A percentile compares a stretch with the other conserved stretches of the same genome.
phyloP scores from a whole-genome alignment of 1,139 yeast genomes.

The Scheffersomyces illinoinensis region DNA sequence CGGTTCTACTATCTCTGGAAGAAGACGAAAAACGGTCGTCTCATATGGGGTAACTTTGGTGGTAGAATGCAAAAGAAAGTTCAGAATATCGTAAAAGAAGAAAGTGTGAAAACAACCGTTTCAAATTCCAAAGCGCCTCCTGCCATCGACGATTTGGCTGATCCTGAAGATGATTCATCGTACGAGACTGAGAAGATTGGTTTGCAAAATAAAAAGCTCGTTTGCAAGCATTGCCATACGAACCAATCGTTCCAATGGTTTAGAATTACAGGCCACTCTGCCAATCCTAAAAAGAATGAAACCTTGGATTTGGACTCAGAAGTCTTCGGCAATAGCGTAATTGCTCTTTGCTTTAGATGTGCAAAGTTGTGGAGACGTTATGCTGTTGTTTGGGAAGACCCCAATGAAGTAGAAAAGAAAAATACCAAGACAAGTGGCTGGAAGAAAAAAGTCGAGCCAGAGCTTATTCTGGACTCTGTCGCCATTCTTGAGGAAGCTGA shows the following conservation, averaged over 20 bases:
- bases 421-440: conserved; percentile 45
- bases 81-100: conserved; percentile 37
- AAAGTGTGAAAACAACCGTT: conserved; percentile 11
- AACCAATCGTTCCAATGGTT: conserved; percentile 63
- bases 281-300: conserved; percentile 11
- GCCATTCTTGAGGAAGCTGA: conserved; percentile 51
- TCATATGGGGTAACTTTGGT: conserved; percentile 80
- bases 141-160: conserved; percentile 47
- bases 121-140: conserved; percentile 16
- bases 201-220: conserved; percentile 34
- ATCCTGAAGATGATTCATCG: conserved; percentile 70
- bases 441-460: conserved; percentile 69
- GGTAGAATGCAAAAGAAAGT: conserved; percentile 64
- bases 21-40: conserved; percentile 72
- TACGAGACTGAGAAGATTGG: conserved; percentile 55
- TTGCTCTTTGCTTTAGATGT: conserved; percentile 81
- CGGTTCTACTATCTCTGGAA: conserved; percentile 90
- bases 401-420: conserved; percentile 63
- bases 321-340: conserved; percentile 23
- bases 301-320: conserved; percentile 9
- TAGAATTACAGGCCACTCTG: conserved; percentile 65
- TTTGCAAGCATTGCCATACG: conserved; percentile 69
- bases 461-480: conserved; percentile 66
- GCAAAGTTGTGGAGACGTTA: conserved; percentile 90
- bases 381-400: conserved; percentile 87